Percentiles rank a stretch among this genome's conserved stretches.
These are phyloP conservation scores for Myriosclerotinia duriaeana DNA, from an alignment of 2,329 filamentous ascomycete genomes.

Conservation along the genomic window DNA sequence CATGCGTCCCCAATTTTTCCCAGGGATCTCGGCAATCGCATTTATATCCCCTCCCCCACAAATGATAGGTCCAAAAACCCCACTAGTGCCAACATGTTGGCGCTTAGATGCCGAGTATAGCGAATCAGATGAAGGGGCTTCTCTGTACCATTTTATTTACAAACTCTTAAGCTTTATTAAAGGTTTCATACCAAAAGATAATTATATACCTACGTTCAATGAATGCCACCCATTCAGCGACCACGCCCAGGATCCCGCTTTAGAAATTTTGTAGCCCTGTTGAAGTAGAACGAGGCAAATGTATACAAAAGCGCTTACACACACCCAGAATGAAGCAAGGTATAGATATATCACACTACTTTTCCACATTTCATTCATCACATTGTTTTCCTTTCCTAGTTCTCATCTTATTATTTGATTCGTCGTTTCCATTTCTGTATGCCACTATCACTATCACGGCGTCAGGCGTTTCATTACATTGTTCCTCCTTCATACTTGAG, in stretches of 20 bases:
- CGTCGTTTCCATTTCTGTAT: conserved; percentile 4
- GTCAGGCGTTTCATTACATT: conserved; percentile 6
- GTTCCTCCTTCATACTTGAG: neutral
- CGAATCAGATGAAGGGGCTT: conserved; percentile 3
- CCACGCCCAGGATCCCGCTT: neutral
- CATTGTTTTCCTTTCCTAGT: neutral
- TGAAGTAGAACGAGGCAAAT: neutral
- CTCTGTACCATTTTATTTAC: too few species aligned
- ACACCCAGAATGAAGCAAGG: neutral
- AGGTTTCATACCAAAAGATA: neutral
- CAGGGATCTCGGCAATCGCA: neutral
- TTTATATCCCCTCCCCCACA: neutral
- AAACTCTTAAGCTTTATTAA: too few species aligned
- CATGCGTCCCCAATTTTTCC: too few species aligned
- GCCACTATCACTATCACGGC: conserved; percentile 18
- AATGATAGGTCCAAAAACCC: neutral
- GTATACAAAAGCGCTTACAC: neutral
- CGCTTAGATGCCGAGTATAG: neutral
- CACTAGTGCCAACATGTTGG: conserved; percentile 1
- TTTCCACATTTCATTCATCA: neutral
- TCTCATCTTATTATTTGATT: neutral
- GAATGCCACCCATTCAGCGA: conserved; percentile 4
- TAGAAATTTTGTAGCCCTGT: neutral
- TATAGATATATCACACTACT: conserved; percentile 1
- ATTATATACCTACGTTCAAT: neutral